Evolutionary conservation across 345 rosid species (phyloP), one percentile per base, ranked within the genome.

Genomic region (Mallotus nudiflorus): DNA sequence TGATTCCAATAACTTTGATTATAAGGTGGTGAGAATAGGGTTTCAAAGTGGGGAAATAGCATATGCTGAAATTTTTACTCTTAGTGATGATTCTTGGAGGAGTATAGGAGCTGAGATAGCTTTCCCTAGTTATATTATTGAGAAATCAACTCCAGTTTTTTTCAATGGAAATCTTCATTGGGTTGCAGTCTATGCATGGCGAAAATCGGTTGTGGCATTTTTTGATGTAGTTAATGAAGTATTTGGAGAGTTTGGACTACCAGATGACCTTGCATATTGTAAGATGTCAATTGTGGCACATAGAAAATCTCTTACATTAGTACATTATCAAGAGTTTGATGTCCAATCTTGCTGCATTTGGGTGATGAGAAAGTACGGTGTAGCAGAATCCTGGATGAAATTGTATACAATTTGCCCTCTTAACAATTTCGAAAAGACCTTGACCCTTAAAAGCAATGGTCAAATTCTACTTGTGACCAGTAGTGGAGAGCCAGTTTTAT

Each of bases 11-110:
- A n/a, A n/a, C n/a, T n/a, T n/a, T n/a, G 60, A 67, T 14, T 52
- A 67, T 40, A 67, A 67, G 61, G 70, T 67, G 22, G 58, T 67
- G 42, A 67, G 45, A 53, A 53, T 67, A n/a, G n/a, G n/a, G n/a
- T 52, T 25, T 52, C 20, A 7, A 20, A 1, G 12, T 37, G 33
- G 9, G 9, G 49, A 22, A 9, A 4, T 14, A 20, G 10, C 0
- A 11, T 28, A 13, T 29, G 45, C 35, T 53, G 70, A 52, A 12
- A 52, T 67, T 37, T 67, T 67, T 67, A 24, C 37, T 10, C 24
- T 67, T 9, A 52, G 58, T 37, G 12, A 19, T 46, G 13, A 44
- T n/a, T 58, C 49, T 52, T 67, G 70, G 70, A 52, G 70, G 48
- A 50, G 15, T 15, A 48, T 19, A 50, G 31, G 28, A 27, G 53